phyloP scores from a whole-genome alignment of 108 stramenopile species.

The Nitzschia sp. region DNA sequence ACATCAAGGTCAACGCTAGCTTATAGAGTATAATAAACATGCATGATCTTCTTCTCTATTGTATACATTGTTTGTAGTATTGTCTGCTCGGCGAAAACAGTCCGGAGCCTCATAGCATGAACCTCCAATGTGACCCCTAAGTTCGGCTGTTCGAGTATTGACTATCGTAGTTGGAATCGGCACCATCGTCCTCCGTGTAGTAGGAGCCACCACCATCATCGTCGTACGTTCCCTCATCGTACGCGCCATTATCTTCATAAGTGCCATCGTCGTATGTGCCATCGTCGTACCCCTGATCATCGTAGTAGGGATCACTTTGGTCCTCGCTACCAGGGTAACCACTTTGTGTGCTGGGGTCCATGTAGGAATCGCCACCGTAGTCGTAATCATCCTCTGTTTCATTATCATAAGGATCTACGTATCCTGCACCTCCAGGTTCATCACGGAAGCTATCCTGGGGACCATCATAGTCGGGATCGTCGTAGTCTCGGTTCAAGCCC shows the following conservation, averaged over 20 bases:
- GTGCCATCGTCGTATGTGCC: slow-evolving; percentile 9
- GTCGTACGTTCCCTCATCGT: slow-evolving; percentile 5
- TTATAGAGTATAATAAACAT: too few relatives aligned
- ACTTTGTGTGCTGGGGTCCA: neutral
- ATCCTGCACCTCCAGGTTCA: slow-evolving; percentile 1
- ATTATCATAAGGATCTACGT: slow-evolving; percentile 22
- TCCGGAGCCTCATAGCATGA: too few relatives aligned
- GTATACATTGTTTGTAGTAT: too few relatives aligned
- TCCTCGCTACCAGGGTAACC: neutral
- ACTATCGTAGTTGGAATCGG: slow-evolving; percentile 14
- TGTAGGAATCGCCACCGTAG: slow-evolving; percentile 10
- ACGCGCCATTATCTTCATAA: slow-evolving; percentile 11
- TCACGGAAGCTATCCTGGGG: slow-evolving; percentile 15
- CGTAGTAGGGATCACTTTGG: slow-evolving; percentile 20
- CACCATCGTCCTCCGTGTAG: slow-evolving; percentile 10
- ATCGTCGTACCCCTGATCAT: slow-evolving; percentile 9
- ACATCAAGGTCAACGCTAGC: too few relatives aligned
- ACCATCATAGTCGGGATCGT: slow-evolving; percentile 21
- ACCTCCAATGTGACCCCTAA: neutral
- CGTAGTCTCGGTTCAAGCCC: slow-evolving; percentile 2
- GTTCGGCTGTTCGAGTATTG: neutral
- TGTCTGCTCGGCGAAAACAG: too few relatives aligned
- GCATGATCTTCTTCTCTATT: too few relatives aligned
- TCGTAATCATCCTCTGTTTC: slow-evolving; percentile 8
- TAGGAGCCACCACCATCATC: slow-evolving; percentile 12